Percentiles rank a stretch among this genome's conserved stretches.
Conservation (phyloP, 2,329 filamentous ascomycete genomes). For the Thermoascus crustaceus region DNA sequence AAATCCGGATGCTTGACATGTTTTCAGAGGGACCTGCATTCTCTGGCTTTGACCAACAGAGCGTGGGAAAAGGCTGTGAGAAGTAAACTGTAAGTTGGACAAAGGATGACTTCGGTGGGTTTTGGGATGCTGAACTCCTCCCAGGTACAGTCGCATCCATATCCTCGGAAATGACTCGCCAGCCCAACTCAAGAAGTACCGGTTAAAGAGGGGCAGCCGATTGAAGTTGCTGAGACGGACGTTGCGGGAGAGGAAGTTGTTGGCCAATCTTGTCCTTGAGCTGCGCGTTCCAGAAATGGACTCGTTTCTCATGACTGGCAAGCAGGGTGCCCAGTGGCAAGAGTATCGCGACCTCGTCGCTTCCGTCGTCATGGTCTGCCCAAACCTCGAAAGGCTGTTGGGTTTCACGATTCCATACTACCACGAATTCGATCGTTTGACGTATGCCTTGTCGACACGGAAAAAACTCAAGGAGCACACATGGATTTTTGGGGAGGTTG, state of each 20-base stretch:
- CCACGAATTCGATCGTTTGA: conserved; percentile 47
- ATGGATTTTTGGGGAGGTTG: conserved; percentile 47
- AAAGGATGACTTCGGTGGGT: background rate
- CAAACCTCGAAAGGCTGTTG: conserved; percentile 47
- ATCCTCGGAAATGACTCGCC: conserved; percentile 42
- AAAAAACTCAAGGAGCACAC: conserved; percentile 46
- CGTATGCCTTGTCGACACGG: conserved; percentile 48
- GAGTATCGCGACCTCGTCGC: conserved; percentile 46
- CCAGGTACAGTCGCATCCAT: conserved; percentile 41
- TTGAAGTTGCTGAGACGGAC: conserved; percentile 49
- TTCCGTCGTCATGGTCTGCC: conserved; percentile 52
- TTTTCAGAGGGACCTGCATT: conserved; percentile 47
- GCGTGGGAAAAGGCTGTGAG: conserved; percentile 49
- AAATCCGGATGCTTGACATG: conserved; percentile 44
- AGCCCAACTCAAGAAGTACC: conserved; percentile 40
- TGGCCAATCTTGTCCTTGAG: conserved; percentile 47
- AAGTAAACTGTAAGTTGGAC: conserved; percentile 40
- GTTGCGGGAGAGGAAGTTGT: conserved; percentile 42
- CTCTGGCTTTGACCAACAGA: conserved; percentile 47
- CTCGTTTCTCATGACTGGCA: conserved; percentile 30
- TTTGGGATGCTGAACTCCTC: background rate
- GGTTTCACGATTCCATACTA: conserved; percentile 47
- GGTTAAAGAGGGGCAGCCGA: conserved; percentile 41
- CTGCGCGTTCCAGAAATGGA: conserved; percentile 46
- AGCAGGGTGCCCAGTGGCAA: conserved; percentile 35